Evolutionary conservation across 2,329 filamentous ascomycete genomes (phyloP).

Genomic region (Monosporascus ibericus): DNA sequence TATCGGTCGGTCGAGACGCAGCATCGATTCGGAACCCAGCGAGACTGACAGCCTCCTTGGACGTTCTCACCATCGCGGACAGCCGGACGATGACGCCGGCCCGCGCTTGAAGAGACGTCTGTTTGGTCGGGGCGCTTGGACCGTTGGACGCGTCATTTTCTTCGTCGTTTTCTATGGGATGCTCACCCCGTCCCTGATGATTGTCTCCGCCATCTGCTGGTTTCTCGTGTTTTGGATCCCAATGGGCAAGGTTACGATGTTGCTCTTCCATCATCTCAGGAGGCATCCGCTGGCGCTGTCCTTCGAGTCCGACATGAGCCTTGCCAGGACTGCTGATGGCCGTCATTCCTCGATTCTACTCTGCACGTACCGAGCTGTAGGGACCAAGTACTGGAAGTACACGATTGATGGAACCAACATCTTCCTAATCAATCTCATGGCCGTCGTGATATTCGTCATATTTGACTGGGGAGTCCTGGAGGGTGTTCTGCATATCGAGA

Average conservation of each 20-base stretch:
- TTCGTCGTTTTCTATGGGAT: slow-evolving; percentile 94
- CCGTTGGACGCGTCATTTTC: slow-evolving; percentile 87
- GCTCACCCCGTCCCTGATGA: slow-evolving; percentile 76
- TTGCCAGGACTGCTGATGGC: slow-evolving; percentile 63
- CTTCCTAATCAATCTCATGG: slow-evolving; percentile 95
- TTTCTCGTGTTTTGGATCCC: slow-evolving; percentile 96
- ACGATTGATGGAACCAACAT: slow-evolving; percentile 98
- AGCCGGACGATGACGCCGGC: slow-evolving; percentile 26
- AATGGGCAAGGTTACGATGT: slow-evolving; percentile 91
- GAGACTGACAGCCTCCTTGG: slow-evolving; percentile 89
- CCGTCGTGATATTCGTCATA: slow-evolving; percentile 88
- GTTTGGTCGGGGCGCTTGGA: slow-evolving; percentile 96
- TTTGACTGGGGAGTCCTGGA: slow-evolving; percentile 83
- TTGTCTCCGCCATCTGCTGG: slow-evolving; percentile 89
- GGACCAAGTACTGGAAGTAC: slow-evolving; percentile 97
- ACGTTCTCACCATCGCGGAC: slow-evolving; percentile 46
- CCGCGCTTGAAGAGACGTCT: slow-evolving; percentile 68
- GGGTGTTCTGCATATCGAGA: slow-evolving; percentile 61
- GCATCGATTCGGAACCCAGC: slow-evolving; percentile 75
- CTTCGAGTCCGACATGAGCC: slow-evolving; percentile 80
- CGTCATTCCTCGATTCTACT: slow-evolving; percentile 81
- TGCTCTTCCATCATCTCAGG: slow-evolving; percentile 85
- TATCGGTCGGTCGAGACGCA: slow-evolving; percentile 78
- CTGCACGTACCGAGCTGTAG: slow-evolving; percentile 94
- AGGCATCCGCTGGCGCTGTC: slow-evolving; percentile 88